phyloP scores from a whole-genome alignment of 2,329 filamentous ascomycete species.

The Davidsoniella australis region DNA sequence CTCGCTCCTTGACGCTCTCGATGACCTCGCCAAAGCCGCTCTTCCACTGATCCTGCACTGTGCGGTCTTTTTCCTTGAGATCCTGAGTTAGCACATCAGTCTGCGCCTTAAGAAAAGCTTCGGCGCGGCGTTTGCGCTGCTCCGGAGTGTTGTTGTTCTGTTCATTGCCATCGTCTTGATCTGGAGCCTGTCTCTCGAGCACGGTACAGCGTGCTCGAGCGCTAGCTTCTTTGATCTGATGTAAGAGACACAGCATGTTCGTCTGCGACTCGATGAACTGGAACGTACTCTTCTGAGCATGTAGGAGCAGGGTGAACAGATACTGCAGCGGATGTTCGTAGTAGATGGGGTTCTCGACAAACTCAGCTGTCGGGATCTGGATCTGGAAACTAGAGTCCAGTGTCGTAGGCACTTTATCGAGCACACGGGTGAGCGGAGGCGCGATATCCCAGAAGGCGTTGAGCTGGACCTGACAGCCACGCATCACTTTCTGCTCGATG shows the following conservation, averaged over 20 bases:
- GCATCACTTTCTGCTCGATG: constrained; percentile 68
- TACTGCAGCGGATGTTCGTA: constrained; percentile 73
- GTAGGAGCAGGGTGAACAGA: constrained; percentile 65
- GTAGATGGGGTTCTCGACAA: constrained; percentile 73
- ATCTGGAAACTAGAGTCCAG: constrained; percentile 43
- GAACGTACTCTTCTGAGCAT: constrained; percentile 83
- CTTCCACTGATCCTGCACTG: constrained; percentile 82
- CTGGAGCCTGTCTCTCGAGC: constrained; percentile 41
- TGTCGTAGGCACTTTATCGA: constrained; percentile 58
- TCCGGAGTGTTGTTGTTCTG: constrained; percentile 20
- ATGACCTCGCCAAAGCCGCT: constrained; percentile 71
- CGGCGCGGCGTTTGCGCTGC: constrained; percentile 26
- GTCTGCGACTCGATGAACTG: constrained; percentile 94
- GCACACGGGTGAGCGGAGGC: constrained; percentile 57
- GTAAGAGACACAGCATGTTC: constrained; percentile 74
- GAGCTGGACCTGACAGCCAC: constrained; percentile 79
- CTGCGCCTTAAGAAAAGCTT: constrained; percentile 46
- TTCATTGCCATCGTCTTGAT: constrained; percentile 23
- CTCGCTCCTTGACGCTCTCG: constrained; percentile 52
- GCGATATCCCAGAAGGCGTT: constrained; percentile 97
- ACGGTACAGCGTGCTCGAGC: constrained; percentile 51
- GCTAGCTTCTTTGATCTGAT: constrained; percentile 72
- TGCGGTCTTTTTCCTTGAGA: constrained; percentile 79
- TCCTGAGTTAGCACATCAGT: constrained; percentile 61
- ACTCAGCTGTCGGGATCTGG: constrained; percentile 62